Base-by-base conservation (phyloP, 441 rosid species). In the Populus tomentosa region DNA sequence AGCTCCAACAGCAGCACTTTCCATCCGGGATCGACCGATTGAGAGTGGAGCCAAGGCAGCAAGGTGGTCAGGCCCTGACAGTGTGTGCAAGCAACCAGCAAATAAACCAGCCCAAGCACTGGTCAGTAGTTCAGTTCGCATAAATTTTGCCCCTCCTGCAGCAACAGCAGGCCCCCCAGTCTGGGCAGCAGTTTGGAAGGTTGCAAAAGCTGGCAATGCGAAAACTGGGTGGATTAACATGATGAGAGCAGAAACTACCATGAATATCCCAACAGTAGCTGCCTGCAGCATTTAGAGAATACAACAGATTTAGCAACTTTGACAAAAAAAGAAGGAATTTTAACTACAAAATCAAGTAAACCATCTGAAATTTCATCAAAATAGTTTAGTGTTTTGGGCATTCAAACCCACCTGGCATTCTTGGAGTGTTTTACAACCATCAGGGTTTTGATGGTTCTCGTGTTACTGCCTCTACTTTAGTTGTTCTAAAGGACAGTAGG, bases 31-130 rank as follows among this genome's bases (percentile, higher is more conserved):
- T 18, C 96, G 94, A n/a, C 98, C 98, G 14, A 96, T 96, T 3
- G 99, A 91, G 67, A 96, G 91, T 10, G 98, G 99, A 74, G 99
- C 98, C 87, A 96, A 80, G 59, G 99, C 99, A 79, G 99, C 99
- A 1, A 94, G 94, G 85, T 96, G 99, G 64, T 96, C 98, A 0
- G 98, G 98, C 59, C 98, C 99, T 23, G 99, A 96, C 28, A 96
- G 85, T 1, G 98, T 96, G 78, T 96, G 98, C 71, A 94, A 84
- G 80, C 98, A 96, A 72, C 99, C 98, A 7, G 99, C 98, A 21
- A 96, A 87, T 87, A 96, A 94, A 63, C 99, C 99, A 18, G 98
- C 88, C 98, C 98, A 92, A 2, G 95, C 98, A 76, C 98, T 92
- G n/a, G 81, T 88, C 67, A 96, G 63, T 71, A 92, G 84, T 64